Evolutionary conservation across 139 green algal species (phyloP), one percentile per base, ranked within the genome.

Genomic region (Tetradesmus obliquus): DNA sequence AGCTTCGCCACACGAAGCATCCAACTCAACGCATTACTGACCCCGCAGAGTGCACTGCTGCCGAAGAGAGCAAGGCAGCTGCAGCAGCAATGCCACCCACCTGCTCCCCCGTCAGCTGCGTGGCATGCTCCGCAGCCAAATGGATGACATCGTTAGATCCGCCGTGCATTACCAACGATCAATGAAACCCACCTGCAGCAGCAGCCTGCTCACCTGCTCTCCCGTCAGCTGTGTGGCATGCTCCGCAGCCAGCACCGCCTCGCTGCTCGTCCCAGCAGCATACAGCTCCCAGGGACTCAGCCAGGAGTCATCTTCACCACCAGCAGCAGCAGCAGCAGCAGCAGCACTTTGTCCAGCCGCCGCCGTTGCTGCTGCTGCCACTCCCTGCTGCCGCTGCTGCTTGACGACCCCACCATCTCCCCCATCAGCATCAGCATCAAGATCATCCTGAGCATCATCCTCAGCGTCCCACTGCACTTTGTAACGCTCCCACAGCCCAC

Each of bases 401-500:
- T 17, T 45, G 32, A 45, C 32, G n/a, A n/a, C n/a, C n/a, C n/a
- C n/a, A n/a, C n/a, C n/a, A n/a, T n/a, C n/a, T n/a, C n/a, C n/a
- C n/a, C n/a, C 60, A 72, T 72, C 60, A 72, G 72, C 72, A 51
- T 9, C 72, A 81, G 20, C 72, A 81, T 51, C 72, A 51, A 1
- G 17, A 32, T n/a, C 60, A 1, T 10, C 76, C 8, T 8, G 1
- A 15, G n/a, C 76, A 24, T 9, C 76, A 24, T 9, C n/a, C 13
- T 45, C 76, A 53, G 2, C 10, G 19, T 53, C 10, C 24, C 76
- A 13, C n/a, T 53, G 76, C n/a, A 72, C 91, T 5, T 62, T 57
- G 79, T 93, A 96, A 22, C 94, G 88, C 88, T 96, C 91, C 95
- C 95, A 97, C 15, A 96, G 92, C 0, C 86, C 90, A 4, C 84